Evolutionary conservation across 495 filamentous ascomycete genomes (phyloP), one percentile per base, ranked within the genome.

Genomic region (Haplographium delicatum): DNA sequence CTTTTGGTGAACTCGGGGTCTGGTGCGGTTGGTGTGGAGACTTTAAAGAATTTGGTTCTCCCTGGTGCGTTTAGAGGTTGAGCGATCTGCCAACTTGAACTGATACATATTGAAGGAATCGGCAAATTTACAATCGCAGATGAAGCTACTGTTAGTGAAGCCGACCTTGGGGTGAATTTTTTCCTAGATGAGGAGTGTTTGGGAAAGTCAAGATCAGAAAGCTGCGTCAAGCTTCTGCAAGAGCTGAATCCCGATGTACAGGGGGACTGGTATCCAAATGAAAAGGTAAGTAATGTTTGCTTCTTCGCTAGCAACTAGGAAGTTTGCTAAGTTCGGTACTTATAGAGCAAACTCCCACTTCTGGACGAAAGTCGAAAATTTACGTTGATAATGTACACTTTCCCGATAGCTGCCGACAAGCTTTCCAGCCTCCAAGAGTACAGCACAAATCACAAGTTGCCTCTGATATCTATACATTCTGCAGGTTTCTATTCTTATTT

Each of bases 241-340:
- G 93, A 99, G 70, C 70, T 99, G 40, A 99, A 99, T 63, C 93
- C 93, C n/a, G 94, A 97, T 60, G 91, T 95, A 13, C 68, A 88
- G 39, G 91, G 90, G 18, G 63, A 75, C 48, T 83, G 72, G 72
- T 73, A 68, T 41, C 72, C 71, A 5, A 69, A 72, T 51, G 47
- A 50, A 19, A 53, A 69, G 60, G 73, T 68, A 27, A 38, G 30
- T 10, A n/a, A n/a, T n/a, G n/a, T n/a, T n/a, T n/a, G n/a, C n/a
- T 31, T 13, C 13, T 7, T 31, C 28, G 13, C 7, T 31, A 13
- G 28, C 28, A 31, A 31, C 13, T 31, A 31, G 13, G 7, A 31
- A 31, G 13, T 31, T 31, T 31, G 13, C 28, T 31, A 13, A 31
- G 7, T 13, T 31, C 28, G 7, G 28, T 31, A 31, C 7, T 31